Evolutionary conservation across 495 filamentous ascomycete genomes (phyloP).

Genomic region (Evansstolkia leycettana): DNA sequence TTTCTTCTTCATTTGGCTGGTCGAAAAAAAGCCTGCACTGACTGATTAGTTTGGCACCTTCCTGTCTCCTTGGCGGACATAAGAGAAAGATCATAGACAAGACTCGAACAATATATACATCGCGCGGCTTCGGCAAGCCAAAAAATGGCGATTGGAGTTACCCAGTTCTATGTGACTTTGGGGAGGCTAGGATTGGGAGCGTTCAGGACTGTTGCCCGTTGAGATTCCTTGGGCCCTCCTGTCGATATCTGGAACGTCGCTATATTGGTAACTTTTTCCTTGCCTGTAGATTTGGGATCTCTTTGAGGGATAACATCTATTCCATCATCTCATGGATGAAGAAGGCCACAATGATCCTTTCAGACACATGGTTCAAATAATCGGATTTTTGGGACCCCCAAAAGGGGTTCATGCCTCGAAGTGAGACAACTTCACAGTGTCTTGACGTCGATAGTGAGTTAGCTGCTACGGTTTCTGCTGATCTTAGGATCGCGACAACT

Average conservation of each 20-base stretch:
- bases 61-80: too few relatives aligned
- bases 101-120: constrained; percentile 15
- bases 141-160: constrained; percentile 8
- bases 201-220: constrained; percentile 14
- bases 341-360: constrained; percentile 20
- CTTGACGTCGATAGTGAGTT: constrained; percentile 20
- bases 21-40: too few relatives aligned
- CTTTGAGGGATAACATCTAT: constrained; percentile 32
- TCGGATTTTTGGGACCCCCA: constrained; percentile 32
- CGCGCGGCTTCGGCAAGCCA: constrained; percentile 10
- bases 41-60: too few relatives aligned
- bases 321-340: constrained; percentile 21
- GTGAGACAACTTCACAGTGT: constrained; percentile 21
- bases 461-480: constrained; percentile 2
- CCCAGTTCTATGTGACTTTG: constrained; percentile 21
- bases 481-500: constrained; percentile 8
- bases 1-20: too few relatives aligned
- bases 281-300: constrained; percentile 32
- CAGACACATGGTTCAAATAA: constrained; percentile 29
- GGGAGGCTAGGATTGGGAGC: constrained; percentile 18
- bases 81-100: constrained; percentile 13
- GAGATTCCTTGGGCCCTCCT: constrained; percentile 26
- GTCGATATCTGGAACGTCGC: constrained; percentile 34
- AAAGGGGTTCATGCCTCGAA: constrained; percentile 21
- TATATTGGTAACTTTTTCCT: constrained; percentile 20